Evolutionary conservation across 2,329 filamentous ascomycete genomes (phyloP), one percentile per base, ranked within the genome.

Genomic region (Hymenoscyphus salicellus): DNA sequence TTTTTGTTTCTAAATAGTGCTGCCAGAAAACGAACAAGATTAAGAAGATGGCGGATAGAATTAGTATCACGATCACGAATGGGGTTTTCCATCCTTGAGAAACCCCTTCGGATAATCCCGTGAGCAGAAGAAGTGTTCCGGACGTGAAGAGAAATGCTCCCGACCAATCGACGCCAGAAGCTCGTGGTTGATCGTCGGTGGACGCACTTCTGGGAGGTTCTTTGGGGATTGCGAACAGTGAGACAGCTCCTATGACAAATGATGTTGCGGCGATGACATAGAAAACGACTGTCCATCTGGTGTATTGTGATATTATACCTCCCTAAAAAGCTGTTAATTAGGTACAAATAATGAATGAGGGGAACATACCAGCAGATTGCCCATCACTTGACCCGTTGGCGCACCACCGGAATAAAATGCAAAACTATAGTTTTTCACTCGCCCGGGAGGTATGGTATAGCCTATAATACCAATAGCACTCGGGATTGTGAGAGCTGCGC

Each of bases 381-480:
- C 89, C 61, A 87, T 84, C 8, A 89, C 80, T 58, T 82, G 83
- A 0, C 89, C 88, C 0, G 89, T 76, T 0, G 89, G 88, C 0
- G 87, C 85, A 1, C 87, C 88, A 1, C 86, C 86, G 20, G 84
- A 82, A 64, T 89, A 90, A 26, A 83, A 81, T 43, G 84, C 85
- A 69, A 91, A 90, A 1, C 88, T 87, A 72, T 89, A 89, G 70
- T 89, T 90, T 76, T 90, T 90, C 3, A 87, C 84, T 68, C 85
- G 87, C 0, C 88, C 86, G 0, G 87, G 87, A 0, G 84, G 83
- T 62, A 91, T 91, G 0, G 86, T 89, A 1, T 84, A 84, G 0
- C 87, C 88, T 2, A 91, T 75, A 46, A 91, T 90, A 0, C 89
- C 89, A 71, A 91, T 85, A 0, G 88, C 89, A 0, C 88, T 90